Percentiles rank a stretch among this genome's conserved stretches.
These are phyloP conservation scores for Pichia rugopelliculosa DNA, from an alignment of 805 yeast genomes.

Conservation along the genomic window DNA sequence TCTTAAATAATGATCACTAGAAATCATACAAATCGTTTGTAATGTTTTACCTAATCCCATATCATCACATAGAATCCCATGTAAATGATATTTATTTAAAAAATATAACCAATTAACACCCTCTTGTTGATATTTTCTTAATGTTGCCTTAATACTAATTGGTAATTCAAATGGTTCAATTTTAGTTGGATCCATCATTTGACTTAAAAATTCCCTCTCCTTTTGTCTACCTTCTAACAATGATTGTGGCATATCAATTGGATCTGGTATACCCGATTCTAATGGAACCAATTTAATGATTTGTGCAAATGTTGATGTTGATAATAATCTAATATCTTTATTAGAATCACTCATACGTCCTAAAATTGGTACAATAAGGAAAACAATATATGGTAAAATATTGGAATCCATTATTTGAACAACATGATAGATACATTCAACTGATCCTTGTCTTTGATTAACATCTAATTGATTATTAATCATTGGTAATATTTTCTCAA, in stretches of 20 bases:
- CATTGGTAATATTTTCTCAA: slow-evolving; percentile 73
- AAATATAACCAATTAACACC: slow-evolving; percentile 98
- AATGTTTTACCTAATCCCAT: slow-evolving; percentile 98
- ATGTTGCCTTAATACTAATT: slow-evolving; percentile 83
- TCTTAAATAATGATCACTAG: slow-evolving; percentile 89
- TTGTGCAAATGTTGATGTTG: slow-evolving; percentile 95
- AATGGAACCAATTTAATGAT: slow-evolving; percentile 92
- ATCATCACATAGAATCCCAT: slow-evolving; percentile 97
- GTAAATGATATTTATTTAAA: slow-evolving; percentile 87
- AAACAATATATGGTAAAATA: slow-evolving; percentile 90
- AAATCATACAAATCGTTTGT: slow-evolving; percentile 93
- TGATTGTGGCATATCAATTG: slow-evolving; percentile 80
- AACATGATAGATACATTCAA: slow-evolving; percentile 83
- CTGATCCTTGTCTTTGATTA: slow-evolving; percentile 83
- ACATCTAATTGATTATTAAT: slow-evolving; percentile 66
- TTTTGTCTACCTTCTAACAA: slow-evolving; percentile 82
- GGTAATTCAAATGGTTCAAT: slow-evolving; percentile 85
- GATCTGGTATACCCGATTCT: slow-evolving; percentile 96
- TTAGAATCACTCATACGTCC: slow-evolving; percentile 98
- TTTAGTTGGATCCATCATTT: slow-evolving; percentile 95
- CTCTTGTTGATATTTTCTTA: slow-evolving; percentile 93
- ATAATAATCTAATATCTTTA: slow-evolving; percentile 76
- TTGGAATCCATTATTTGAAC: slow-evolving; percentile 79
- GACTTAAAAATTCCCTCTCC: slow-evolving; percentile 90
- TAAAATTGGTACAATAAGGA: slow-evolving; percentile 88